A percentile compares a stretch with the other conserved stretches of the same genome.
These are phyloP conservation scores for Cladosporium halotolerans DNA, from an alignment of 2,329 filamentous ascomycete genomes.

Conservation along the genomic window DNA sequence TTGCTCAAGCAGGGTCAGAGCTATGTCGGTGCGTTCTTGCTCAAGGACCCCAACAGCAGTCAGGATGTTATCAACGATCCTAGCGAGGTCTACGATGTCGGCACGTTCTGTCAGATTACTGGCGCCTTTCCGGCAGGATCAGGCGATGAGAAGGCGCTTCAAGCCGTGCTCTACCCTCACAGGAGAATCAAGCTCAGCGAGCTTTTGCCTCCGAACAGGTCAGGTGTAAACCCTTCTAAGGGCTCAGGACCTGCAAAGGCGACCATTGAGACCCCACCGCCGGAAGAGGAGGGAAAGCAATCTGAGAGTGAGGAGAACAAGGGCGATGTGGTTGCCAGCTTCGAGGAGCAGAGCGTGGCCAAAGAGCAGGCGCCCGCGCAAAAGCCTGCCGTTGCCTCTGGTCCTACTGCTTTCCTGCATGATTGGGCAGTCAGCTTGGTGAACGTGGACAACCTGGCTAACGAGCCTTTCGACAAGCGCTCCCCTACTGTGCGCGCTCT, in stretches of 20 bases:
- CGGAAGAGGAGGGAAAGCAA: slow-evolving; percentile 32
- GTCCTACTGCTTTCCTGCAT: slow-evolving; percentile 83
- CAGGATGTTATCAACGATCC: slow-evolving; percentile 86
- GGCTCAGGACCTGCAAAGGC: slow-evolving; percentile 50
- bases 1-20: slow-evolving; percentile 96
- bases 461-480: slow-evolving; percentile 86
- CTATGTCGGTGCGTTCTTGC: slow-evolving; percentile 92
- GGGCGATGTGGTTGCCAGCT: slow-evolving; percentile 93
- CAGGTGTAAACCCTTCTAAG: slow-evolving; percentile 45
- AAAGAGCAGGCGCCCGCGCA: slow-evolving; percentile 24
- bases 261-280: slow-evolving; percentile 21
- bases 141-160: slow-evolving; percentile 72
- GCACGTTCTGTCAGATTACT: slow-evolving; percentile 96
- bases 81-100: slow-evolving; percentile 90
- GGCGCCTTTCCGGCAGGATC: slow-evolving; percentile 81
- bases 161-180: slow-evolving; percentile 92
- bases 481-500: slow-evolving; percentile 84
- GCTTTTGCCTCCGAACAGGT: slow-evolving; percentile 61
- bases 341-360: slow-evolving; percentile 73
- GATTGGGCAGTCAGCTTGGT: slow-evolving; percentile 47
- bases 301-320: slow-evolving; percentile 60
- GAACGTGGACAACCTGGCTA: slow-evolving; percentile 35
- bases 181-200: slow-evolving; percentile 85
- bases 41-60: slow-evolving; percentile 93
- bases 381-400: slow-evolving; percentile 48